These are phyloP conservation scores for Neurospora sp. DNA, from an alignment of 495 filamentous ascomycete species.

Conservation along the genomic window DNA sequence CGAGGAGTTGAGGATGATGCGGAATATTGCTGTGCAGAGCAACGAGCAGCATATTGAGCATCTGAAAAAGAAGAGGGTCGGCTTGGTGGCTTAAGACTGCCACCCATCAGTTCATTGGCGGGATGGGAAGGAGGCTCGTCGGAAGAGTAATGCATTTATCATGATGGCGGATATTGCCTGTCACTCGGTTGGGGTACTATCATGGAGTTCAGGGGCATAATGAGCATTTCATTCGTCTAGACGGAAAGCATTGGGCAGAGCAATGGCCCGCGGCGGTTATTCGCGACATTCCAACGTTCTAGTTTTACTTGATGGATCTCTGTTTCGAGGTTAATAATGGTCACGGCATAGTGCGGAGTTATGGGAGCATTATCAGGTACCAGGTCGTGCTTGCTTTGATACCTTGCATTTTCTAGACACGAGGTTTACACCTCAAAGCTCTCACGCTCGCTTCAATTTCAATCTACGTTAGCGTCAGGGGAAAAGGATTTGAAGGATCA, in stretches of 20 bases:
- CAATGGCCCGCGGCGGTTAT: background rate
- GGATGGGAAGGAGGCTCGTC: background rate
- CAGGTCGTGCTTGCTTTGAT: background rate
- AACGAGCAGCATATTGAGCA: constrained; percentile 22
- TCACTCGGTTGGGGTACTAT: background rate
- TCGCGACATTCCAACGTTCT: background rate
- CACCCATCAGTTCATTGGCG: background rate
- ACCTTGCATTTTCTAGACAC: background rate
- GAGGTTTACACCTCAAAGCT: background rate
- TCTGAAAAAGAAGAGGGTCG: constrained; percentile 11
- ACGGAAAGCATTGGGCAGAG: background rate
- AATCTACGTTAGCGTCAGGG: background rate
- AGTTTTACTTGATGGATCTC: background rate
- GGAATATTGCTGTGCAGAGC: constrained; percentile 24
- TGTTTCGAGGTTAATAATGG: background rate
- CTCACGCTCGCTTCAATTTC: background rate
- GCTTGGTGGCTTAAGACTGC: constrained; percentile 4
- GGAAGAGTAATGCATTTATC: background rate
- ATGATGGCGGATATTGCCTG: background rate
- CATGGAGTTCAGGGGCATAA: background rate
- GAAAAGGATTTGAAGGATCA: background rate
- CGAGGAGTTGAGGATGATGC: constrained; percentile 31
- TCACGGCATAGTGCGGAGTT: background rate
- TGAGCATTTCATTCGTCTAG: background rate
- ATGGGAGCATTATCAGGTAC: background rate